Base-by-base conservation (phyloP, 108 stramenopile genomes). In the Nitzschia palea region DNA sequence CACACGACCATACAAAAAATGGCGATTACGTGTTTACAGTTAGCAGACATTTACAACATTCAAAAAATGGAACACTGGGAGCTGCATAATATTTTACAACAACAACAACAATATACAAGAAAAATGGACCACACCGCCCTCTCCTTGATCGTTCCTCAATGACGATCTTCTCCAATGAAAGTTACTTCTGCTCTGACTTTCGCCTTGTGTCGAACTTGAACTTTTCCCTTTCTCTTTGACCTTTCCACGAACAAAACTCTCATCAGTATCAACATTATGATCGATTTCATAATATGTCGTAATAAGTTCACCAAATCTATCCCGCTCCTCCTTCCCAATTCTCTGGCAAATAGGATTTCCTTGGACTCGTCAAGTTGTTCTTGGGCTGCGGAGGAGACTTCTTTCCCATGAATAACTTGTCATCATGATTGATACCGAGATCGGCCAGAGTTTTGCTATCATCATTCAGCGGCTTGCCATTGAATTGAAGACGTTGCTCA, bases 391-490 rank as follows among this genome's bases (percentile, higher is more conserved):
- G 27, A 5, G 28, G 12, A 17, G 54, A 29, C 30, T 55, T 55
- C 6, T n/a, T n/a, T n/a, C n/a, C 45, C 58, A 74, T 44, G 43
- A 57, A 33, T 17, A 74, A 33, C 0, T 43, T 65, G 43, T 66
- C 65, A 4, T 65, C 73, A 33, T 74, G 73, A 2, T 60, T 44
- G 42, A 74, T 66, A 26, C 36, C 43, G 17, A 54, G 28, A 31
- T 67, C 56, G 28, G 51, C 57, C 27, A 74, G 42, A 34, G 65
- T 74, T 14, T 26, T 36, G 30, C 53, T 55, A 58, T 66, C 57
- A 48, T 74, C 65, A 48, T 34, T 25, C 3, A 74, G 48, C 20
- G 62, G 33, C 35, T 60, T 57, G 2, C 73, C 73, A 18, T 66
- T 33, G 36, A 60, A 66, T 15, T 55, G 35, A 12, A 55, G 65